phyloP scores from a whole-genome alignment of 495 filamentous ascomycete species.

The Talaromyces trachyspermus region DNA sequence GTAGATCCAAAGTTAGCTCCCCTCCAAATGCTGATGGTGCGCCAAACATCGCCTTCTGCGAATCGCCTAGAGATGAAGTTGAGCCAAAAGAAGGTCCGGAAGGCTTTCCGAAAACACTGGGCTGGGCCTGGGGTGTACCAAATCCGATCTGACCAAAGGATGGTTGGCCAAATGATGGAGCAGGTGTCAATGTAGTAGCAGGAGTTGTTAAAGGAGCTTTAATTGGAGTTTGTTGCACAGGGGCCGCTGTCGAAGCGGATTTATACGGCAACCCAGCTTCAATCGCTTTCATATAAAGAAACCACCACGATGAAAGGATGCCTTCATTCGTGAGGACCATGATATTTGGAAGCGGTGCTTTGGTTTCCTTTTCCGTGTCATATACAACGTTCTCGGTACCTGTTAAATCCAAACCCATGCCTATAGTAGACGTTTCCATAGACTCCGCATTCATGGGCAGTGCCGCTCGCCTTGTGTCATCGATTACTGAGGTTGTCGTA shows the following conservation, averaged over 20 bases:
- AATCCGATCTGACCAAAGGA: constrained; percentile 23
- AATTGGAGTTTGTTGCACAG: constrained; percentile 20
- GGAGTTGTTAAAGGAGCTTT: constrained; percentile 18
- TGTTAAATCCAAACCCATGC: constrained; percentile 75
- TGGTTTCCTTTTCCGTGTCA: constrained; percentile 67
- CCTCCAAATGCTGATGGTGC: constrained; percentile 31
- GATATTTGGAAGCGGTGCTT: constrained; percentile 78
- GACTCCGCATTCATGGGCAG: constrained; percentile 66
- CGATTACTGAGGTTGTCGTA: constrained; percentile 60
- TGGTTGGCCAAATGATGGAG: constrained; percentile 34
- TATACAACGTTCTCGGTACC: constrained; percentile 66
- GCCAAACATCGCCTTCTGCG: constrained; percentile 42
- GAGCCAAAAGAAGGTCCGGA: constrained; percentile 11
- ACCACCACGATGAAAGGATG: constrained; percentile 78
- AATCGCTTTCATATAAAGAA: constrained; percentile 83
- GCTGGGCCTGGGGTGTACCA: constrained; percentile 12
- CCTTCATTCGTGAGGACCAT: constrained; percentile 88
- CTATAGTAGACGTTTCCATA: constrained; percentile 72
- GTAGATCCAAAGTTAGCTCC: constrained; percentile 20
- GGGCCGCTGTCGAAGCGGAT: constrained; percentile 45
- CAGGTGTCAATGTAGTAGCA: constrained; percentile 15
- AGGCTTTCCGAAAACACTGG: constrained; percentile 20
- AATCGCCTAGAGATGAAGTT: constrained; percentile 11
- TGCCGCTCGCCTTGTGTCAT: constrained; percentile 71
- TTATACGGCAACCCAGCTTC: constrained; percentile 63